Percentiles rank a stretch among this genome's conserved stretches.
These are phyloP conservation scores for Synchytrium microbalum DNA, from an alignment of 371 early-diverging fungal genomes.

Conservation along the genomic window DNA sequence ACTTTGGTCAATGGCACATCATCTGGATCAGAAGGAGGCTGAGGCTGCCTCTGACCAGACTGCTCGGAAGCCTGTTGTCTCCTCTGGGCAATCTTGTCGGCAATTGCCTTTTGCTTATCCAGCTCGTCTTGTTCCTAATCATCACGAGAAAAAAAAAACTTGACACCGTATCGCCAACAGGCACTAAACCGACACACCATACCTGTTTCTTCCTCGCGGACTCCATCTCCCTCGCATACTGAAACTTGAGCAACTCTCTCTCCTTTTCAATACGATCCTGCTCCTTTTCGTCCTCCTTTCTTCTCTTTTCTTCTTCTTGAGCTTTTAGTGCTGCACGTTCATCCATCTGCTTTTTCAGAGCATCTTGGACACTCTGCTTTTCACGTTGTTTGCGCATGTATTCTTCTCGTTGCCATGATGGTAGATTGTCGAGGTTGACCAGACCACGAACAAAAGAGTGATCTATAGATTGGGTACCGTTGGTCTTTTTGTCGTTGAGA, in stretches of 20 bases:
- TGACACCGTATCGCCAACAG: neutral
- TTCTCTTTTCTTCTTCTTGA: constrained; percentile 3
- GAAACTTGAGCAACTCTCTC: constrained; percentile 5
- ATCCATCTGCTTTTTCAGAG: constrained; percentile 5
- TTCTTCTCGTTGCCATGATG: constrained; percentile 5
- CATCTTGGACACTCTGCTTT: constrained; percentile 1
- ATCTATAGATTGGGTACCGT: neutral
- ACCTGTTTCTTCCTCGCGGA: constrained; percentile 10
- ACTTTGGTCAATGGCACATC: neutral
- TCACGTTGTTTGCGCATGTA: neutral
- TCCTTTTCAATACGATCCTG: constrained; percentile 8
- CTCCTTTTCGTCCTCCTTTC: constrained; percentile 5
- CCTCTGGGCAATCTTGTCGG: neutral
- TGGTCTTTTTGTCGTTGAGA: too few relatives aligned
- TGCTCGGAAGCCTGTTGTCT: neutral
- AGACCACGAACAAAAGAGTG: neutral
- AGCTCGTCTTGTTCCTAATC: neutral
- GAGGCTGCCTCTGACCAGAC: neutral
- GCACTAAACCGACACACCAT: neutral
- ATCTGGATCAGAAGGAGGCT: neutral
- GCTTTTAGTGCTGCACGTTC: constrained; percentile 7
- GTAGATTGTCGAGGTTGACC: neutral
- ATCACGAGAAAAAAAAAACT: neutral
- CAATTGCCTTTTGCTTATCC: neutral
- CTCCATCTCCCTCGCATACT: constrained; percentile 9